A percentile compares a stretch with the other conserved stretches of the same genome.
Evolutionary conservation across 148 eudicot species (phyloP).

Genomic region (Tetragonia tetragonoides): DNA sequence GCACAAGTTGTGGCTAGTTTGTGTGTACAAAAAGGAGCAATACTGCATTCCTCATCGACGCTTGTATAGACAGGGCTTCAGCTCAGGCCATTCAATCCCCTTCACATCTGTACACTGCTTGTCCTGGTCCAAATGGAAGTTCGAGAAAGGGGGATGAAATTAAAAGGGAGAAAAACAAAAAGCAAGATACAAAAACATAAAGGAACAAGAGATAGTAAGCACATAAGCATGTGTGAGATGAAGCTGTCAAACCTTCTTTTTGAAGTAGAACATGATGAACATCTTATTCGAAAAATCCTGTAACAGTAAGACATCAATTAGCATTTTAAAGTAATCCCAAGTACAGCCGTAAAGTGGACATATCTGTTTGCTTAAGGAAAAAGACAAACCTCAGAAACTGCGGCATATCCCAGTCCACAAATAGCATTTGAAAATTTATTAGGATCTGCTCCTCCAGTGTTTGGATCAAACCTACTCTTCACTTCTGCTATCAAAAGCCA

Average conservation of each 20-base stretch:
- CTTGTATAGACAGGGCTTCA: conserved; percentile 92
- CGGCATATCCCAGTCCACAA: conserved; percentile 65
- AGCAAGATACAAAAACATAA: background rate
- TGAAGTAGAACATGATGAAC: conserved; percentile 74
- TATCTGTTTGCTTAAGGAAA: too few species aligned
- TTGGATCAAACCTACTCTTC: conserved; percentile 87
- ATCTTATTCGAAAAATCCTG: conserved; percentile 96
- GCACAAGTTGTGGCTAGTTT: too few species aligned
- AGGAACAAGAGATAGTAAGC: background rate
- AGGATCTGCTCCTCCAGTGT: conserved; percentile 90
- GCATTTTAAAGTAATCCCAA: background rate
- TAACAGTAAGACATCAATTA: conserved; percentile 7
- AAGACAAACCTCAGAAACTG: conserved; percentile 48
- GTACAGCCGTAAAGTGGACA: background rate
- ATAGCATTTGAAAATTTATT: conserved; percentile 62
- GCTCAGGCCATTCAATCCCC: conserved; percentile 75
- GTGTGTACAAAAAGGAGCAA: too few species aligned
- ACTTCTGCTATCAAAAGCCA: conserved; percentile 99
- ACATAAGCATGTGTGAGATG: background rate
- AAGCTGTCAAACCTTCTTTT: conserved; percentile 60
- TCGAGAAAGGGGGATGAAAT: background rate
- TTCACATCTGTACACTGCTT: conserved; percentile 33
- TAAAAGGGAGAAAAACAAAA: background rate
- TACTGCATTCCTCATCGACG: conserved; percentile 49
- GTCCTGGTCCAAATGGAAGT: conserved; percentile 30